Evolutionary conservation across 805 yeast species (phyloP), one percentile per base, ranked within the genome.

Genomic region (Wickerhamomyces ciferrii): DNA sequence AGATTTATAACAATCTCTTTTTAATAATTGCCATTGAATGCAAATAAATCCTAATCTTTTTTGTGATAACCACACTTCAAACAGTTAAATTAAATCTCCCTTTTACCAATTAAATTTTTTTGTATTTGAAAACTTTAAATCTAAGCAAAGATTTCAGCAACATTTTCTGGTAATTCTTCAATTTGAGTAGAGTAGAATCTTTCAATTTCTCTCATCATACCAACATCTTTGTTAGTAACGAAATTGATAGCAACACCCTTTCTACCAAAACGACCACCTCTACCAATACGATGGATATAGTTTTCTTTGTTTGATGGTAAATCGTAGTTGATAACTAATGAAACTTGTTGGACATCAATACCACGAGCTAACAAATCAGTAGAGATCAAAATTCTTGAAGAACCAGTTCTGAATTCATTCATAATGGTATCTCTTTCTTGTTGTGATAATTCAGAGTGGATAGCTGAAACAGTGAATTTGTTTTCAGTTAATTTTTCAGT

Each of bases 221-320:
- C 75, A 53, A 76, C 76, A 66, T 92, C 97, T 46, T 82, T 83
- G 52, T 75, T 77, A 43, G 98, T 91, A 59, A 91, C 84, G 63
- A 92, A 87, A 76, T 91, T 94, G 66, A 92, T 87, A 51, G 98
- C 97, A 52, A 88, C 92, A 76, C 99, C 99, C 74, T 91, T 92
- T 70, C 99, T 82, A 67, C 99, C 99, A 76, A 92, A 92, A 70
- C 99, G 84, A 63, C 99, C 99, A 59, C 96, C 88, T 74, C 99
- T 83, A 69, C 99, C 99, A 62, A 92, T 95, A 74, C 99, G 81
- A 74, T 92, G 99, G 62, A 92, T 86, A 69, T 94, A 92, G 75
- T 88, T 91, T 70, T 91, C 97, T 68, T 86, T 82, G 74, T 84
- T 86, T 56, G 81, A 76, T 39, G 97, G 97, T 59, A 91, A 72